Evolutionary conservation across 192 early-diverging fungal species (phyloP).

Genomic region (Backusella westeae): DNA sequence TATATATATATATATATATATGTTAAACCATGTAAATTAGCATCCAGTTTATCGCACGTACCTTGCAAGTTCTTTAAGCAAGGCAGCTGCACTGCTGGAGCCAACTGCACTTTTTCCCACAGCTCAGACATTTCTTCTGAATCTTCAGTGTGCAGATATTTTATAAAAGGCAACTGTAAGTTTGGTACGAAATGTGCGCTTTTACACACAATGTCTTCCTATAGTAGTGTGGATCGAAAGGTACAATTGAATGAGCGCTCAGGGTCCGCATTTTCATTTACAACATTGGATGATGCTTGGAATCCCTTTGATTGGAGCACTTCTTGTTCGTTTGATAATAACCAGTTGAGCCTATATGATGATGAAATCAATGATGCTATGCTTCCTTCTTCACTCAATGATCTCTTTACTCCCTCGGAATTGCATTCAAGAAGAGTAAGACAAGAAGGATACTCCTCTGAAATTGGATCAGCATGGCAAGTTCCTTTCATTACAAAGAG

Average conservation of each 20-base stretch:
- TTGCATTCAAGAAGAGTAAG: constrained; percentile 18
- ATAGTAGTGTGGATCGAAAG: background rate
- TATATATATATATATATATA: background rate
- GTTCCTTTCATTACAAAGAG: background rate
- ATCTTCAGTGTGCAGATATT: constrained; percentile 72
- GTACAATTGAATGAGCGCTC: background rate
- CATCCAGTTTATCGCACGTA: constrained; percentile 45
- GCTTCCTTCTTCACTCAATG: constrained; percentile 53
- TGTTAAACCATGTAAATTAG: too few species aligned
- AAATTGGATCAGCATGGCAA: background rate
- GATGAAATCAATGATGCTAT: constrained; percentile 33
- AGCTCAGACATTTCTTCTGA: constrained; percentile 60
- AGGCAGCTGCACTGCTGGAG: constrained; percentile 73
- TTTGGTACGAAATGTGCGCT: constrained; percentile 76
- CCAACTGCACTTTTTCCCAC: constrained; percentile 75
- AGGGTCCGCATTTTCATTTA: background rate
- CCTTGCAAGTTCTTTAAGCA: constrained; percentile 83
- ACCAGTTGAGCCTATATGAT: too few species aligned
- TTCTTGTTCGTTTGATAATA: background rate
- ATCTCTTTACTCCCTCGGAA: constrained; percentile 52
- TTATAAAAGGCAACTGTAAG: constrained; percentile 74
- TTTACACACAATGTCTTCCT: constrained; percentile 41
- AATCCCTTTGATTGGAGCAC: background rate
- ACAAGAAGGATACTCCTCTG: constrained; percentile 8
- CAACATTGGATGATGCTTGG: background rate